phyloP scores from a whole-genome alignment of 2,329 filamentous ascomycete species.

The Talaromyces sp. region DNA sequence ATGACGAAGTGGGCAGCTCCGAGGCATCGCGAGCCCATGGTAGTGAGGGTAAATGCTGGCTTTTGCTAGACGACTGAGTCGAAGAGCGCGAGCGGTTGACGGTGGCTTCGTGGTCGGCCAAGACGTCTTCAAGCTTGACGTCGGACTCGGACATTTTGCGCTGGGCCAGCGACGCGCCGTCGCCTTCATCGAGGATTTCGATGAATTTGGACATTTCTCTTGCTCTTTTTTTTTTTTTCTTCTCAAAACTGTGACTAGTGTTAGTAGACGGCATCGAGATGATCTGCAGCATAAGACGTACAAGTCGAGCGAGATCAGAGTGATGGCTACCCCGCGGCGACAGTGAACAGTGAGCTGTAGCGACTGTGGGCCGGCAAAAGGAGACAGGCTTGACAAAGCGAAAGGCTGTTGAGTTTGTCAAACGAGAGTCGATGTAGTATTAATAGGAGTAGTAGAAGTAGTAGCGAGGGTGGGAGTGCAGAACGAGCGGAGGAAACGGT shows the following conservation, averaged over 20 bases:
- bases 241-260: not conserved
- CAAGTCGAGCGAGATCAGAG: not conserved
- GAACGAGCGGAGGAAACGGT: not conserved
- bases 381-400: not conserved
- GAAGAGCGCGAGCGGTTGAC: slow-evolving; percentile 31
- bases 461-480: not conserved
- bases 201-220: slow-evolving; percentile 35
- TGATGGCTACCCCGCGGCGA: not conserved
- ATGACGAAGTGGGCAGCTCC: not conserved
- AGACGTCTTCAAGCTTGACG: slow-evolving; percentile 41
- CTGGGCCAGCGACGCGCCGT: slow-evolving; percentile 17
- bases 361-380: not conserved
- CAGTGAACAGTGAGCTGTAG: not conserved
- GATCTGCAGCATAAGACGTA: not conserved
- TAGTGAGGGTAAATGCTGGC: slow-evolving; percentile 2
- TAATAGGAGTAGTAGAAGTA: not conserved
- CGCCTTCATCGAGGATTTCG: slow-evolving; percentile 36
- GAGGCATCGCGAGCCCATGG: not conserved
- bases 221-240: not conserved
- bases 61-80: slow-evolving; percentile 31
- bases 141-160: slow-evolving; percentile 35
- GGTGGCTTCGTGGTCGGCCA: slow-evolving; percentile 36
- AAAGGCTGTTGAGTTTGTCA: not conserved
- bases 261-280: not conserved
- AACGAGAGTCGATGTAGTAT: not conserved